Conservation (phyloP, 139 green algal species). For the Picochlorum sp. region DNA sequence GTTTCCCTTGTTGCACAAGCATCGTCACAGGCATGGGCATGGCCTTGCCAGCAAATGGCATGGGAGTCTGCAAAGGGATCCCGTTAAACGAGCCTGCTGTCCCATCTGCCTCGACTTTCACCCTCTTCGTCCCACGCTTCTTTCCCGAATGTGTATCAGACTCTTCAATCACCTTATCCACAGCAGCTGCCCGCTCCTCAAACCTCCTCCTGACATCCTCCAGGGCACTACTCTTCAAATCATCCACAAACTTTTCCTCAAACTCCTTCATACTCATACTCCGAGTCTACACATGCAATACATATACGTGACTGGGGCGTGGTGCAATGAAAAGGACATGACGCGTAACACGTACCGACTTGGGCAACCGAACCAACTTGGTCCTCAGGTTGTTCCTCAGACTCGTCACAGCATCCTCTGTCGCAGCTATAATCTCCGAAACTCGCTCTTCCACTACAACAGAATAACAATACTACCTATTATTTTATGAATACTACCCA, state of each 20-base stretch:
- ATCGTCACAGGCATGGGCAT: constrained; percentile 24
- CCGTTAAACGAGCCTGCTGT: constrained; percentile 10
- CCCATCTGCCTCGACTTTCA: neutral
- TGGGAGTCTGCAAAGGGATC: constrained; percentile 29
- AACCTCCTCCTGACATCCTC: constrained; percentile 21
- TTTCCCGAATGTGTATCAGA: neutral
- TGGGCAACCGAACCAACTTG: constrained; percentile 19
- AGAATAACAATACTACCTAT: neutral
- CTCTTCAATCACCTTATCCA: neutral
- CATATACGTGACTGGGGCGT: too few species aligned
- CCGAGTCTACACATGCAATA: constrained; percentile 7
- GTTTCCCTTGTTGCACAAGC: constrained; percentile 18
- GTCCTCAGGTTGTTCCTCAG: constrained; percentile 16
- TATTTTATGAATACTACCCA: too few species aligned
- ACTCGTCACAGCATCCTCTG: constrained; percentile 19
- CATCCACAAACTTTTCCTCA: constrained; percentile 18
- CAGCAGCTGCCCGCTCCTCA: constrained; percentile 13
- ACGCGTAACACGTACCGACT: constrained; percentile 7
- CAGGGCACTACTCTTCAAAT: constrained; percentile 24
- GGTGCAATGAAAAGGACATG: too few species aligned
- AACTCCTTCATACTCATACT: constrained; percentile 24
- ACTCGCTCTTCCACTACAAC: constrained; percentile 29
- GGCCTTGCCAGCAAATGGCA: constrained; percentile 26
- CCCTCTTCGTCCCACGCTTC: neutral
- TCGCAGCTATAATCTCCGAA: constrained; percentile 13